Evolutionary conservation across 2,329 filamentous ascomycete genomes (phyloP).

Genomic region (Colletotrichum sojae): DNA sequence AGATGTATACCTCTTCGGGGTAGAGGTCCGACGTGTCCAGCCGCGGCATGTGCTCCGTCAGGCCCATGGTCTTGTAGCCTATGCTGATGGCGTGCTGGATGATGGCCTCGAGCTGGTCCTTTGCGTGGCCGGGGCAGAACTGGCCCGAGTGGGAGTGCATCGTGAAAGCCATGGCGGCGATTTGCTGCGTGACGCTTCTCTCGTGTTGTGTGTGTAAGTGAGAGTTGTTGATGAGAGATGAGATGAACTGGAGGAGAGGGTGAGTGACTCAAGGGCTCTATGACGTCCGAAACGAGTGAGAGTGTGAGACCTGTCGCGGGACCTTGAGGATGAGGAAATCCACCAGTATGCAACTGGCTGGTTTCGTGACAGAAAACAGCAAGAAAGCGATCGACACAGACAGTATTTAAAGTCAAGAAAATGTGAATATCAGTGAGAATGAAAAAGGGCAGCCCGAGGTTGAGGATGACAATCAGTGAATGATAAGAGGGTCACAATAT

Average conservation of each 20-base stretch:
- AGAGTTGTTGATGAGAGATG: neutral
- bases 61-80: conserved; percentile 85
- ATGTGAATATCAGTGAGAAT: too few species aligned
- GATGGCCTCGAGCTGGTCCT: conserved; percentile 86
- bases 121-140: conserved; percentile 93
- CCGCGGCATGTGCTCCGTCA: conserved; percentile 97
- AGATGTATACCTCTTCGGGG: conserved; percentile 81
- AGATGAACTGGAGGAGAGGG: conserved; percentile 36
- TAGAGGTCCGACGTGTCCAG: conserved; percentile 83
- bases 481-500: conserved; percentile 9
- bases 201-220: conserved; percentile 9
- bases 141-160: conserved; percentile 99
- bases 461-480: conserved; percentile 11
- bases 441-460: too few species aligned
- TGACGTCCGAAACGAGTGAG: conserved; percentile 9
- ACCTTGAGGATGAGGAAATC: neutral
- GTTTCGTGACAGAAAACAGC: too few species aligned
- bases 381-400: too few species aligned
- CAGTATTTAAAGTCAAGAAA: too few species aligned
- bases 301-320: neutral
- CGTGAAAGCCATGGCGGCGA: conserved; percentile 88
- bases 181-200: neutral
- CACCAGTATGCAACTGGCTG: too few species aligned
- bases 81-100: conserved; percentile 82
- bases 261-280: conserved; percentile 11